These are phyloP conservation scores for Penicillium salamii DNA, from an alignment of 495 filamentous ascomycete species.

Conservation along the genomic window DNA sequence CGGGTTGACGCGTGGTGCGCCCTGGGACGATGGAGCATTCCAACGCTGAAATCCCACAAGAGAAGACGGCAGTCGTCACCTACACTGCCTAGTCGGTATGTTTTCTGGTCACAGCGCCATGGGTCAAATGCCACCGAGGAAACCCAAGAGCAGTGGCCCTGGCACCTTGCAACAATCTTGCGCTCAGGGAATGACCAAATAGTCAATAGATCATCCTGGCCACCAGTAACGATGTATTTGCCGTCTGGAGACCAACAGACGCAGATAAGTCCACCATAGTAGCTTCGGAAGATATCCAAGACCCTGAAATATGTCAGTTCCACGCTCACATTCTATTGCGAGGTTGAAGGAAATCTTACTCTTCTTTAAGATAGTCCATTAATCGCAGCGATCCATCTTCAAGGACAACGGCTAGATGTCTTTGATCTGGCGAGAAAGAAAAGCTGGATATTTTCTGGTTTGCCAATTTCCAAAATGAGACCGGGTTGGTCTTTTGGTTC, in stretches of 20 bases:
- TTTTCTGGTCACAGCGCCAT: constrained; percentile 92
- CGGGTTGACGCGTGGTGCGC: constrained; percentile 48
- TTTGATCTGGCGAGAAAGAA: constrained; percentile 81
- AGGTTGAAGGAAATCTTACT: constrained; percentile 51
- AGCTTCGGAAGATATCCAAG: constrained; percentile 79
- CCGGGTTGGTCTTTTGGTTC: constrained; percentile 90
- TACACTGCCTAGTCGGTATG: constrained; percentile 92
- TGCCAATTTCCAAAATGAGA: constrained; percentile 86
- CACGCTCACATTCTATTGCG: background rate
- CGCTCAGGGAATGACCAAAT: constrained; percentile 89
- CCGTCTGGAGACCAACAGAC: constrained; percentile 98
- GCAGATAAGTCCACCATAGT: constrained; percentile 88
- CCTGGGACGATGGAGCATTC: constrained; percentile 89
- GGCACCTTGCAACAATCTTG: constrained; percentile 84
- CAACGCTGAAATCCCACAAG: constrained; percentile 96
- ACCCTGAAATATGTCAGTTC: constrained; percentile 51
- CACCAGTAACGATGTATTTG: constrained; percentile 91
- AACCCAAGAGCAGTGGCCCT: constrained; percentile 94
- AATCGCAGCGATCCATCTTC: constrained; percentile 89
- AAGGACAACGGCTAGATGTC: constrained; percentile 85
- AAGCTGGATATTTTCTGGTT: constrained; percentile 86
- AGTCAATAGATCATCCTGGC: constrained; percentile 90
- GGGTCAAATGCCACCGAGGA: constrained; percentile 90
- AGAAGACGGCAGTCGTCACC: constrained; percentile 89
- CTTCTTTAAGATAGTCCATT: constrained; percentile 87